Evolutionary conservation across 2,329 filamentous ascomycete species (phyloP).

Genomic region (Alternaria gansuensis): DNA sequence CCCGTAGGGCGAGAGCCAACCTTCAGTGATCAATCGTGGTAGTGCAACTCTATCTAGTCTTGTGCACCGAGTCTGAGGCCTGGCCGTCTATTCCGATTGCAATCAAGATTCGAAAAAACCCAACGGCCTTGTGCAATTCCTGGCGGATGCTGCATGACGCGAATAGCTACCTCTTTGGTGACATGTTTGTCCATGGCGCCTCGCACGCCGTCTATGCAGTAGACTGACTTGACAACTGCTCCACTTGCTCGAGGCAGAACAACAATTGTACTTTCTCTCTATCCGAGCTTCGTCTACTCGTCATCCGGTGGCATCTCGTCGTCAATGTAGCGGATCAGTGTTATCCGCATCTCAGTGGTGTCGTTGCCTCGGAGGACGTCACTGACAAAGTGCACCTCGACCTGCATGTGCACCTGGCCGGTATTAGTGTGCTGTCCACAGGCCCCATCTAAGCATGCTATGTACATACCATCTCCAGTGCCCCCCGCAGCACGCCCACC

Average conservation of each 20-base stretch:
- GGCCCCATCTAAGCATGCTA: not conserved
- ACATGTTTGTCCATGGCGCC: not conserved
- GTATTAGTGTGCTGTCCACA: conserved; percentile 14
- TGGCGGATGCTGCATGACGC: not conserved
- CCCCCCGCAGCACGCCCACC: conserved; percentile 88
- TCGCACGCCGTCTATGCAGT: not conserved
- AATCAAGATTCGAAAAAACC: not conserved
- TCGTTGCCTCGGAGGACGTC: conserved; percentile 93
- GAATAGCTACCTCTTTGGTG: conserved; percentile 1
- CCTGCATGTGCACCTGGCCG: conserved; percentile 86
- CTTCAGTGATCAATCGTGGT: conserved; percentile 8
- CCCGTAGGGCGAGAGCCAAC: conserved; percentile 4
- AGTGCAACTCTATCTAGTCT: conserved; percentile 18
- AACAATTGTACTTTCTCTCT: not conserved
- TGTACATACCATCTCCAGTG: conserved; percentile 84
- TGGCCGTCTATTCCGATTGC: not conserved
- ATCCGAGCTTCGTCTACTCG: conserved; percentile 67
- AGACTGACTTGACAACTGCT: not conserved
- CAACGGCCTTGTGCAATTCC: conserved; percentile 10
- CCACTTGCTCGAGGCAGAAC: conserved; percentile 1
- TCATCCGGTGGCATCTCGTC: conserved; percentile 97
- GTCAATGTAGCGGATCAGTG: conserved; percentile 91
- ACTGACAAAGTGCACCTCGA: conserved; percentile 95
- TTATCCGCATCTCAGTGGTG: conserved; percentile 95
- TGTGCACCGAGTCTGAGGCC: conserved; percentile 2